Evolutionary conservation across 2,329 filamentous ascomycete genomes (phyloP).

Genomic region (Xylariaceae sp.): DNA sequence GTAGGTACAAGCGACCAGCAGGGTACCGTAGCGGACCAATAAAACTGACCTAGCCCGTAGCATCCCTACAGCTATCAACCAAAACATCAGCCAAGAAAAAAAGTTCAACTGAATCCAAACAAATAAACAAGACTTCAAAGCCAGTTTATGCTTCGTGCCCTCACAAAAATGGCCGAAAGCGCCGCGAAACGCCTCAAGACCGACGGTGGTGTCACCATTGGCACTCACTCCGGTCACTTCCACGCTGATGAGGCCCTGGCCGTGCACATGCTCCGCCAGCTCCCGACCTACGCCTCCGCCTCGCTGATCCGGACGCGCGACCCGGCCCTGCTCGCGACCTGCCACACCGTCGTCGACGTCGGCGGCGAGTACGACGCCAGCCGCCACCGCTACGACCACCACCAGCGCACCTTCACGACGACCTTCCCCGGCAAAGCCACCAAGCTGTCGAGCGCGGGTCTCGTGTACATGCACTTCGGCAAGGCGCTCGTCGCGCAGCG

Average conservation of each 20-base stretch:
- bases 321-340: slow-evolving; percentile 66
- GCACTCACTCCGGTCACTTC: slow-evolving; percentile 97
- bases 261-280: slow-evolving; percentile 87
- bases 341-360: slow-evolving; percentile 97
- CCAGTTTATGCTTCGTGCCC: slow-evolving; percentile 38
- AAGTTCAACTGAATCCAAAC: background rate
- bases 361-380: slow-evolving; percentile 83
- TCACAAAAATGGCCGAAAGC: slow-evolving; percentile 58
- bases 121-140: background rate
- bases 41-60: no score
- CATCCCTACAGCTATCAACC: background rate
- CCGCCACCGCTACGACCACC: slow-evolving; percentile 84
- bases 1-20: no score
- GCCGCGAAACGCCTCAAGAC: slow-evolving; percentile 82
- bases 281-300: slow-evolving; percentile 72
- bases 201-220: slow-evolving; percentile 56
- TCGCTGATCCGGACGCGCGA: slow-evolving; percentile 83
- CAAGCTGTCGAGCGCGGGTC: slow-evolving; percentile 87
- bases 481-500: slow-evolving; percentile 67
- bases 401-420: slow-evolving; percentile 84
- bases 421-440: slow-evolving; percentile 80
- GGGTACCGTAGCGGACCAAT: no score
- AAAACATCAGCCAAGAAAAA: background rate
- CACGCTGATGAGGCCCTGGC: slow-evolving; percentile 97
- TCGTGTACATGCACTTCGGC: slow-evolving; percentile 96